Evolutionary conservation across 768 basidiomycete species (phyloP).

Genomic region (Lentinula raphanica): DNA sequence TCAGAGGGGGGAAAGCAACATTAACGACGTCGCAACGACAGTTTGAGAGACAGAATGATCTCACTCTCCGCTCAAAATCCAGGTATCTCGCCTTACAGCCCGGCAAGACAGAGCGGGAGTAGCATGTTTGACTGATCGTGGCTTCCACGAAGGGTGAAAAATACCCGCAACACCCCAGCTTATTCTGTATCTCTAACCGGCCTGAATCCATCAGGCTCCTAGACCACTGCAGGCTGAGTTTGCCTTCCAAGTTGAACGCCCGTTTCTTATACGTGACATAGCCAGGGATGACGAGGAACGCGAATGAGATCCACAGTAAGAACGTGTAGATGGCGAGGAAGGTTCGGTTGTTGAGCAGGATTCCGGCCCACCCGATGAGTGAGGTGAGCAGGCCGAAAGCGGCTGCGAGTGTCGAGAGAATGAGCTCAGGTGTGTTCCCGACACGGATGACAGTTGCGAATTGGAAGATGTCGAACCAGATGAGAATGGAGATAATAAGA

Average conservation of each 20-base stretch:
- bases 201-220: slow-evolving; percentile 52
- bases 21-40: not conserved
- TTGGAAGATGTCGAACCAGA: slow-evolving; percentile 72
- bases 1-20: too few species aligned
- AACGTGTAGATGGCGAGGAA: slow-evolving; percentile 80
- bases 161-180: slow-evolving; percentile 76
- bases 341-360: slow-evolving; percentile 77
- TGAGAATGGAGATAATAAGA: slow-evolving; percentile 62
- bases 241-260: slow-evolving; percentile 77
- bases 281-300: slow-evolving; percentile 65
- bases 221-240: slow-evolving; percentile 76
- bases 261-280: slow-evolving; percentile 73
- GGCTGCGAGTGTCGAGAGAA: slow-evolving; percentile 67
- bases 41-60: not conserved
- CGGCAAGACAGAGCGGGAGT: slow-evolving; percentile 61
- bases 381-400: slow-evolving; percentile 56
- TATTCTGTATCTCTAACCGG: slow-evolving; percentile 66
- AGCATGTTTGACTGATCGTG: slow-evolving; percentile 69
- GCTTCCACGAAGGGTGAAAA: slow-evolving; percentile 78
- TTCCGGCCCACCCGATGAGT: slow-evolving; percentile 71
- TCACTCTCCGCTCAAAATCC: slow-evolving; percentile 45
- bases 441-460: slow-evolving; percentile 68
- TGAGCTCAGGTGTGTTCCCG: slow-evolving; percentile 62
- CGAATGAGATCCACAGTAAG: slow-evolving; percentile 70
- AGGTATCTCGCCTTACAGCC: slow-evolving; percentile 71